Evolutionary conservation across 148 eudicot genomes (phyloP).

Genomic region (Linanthus parryae): DNA sequence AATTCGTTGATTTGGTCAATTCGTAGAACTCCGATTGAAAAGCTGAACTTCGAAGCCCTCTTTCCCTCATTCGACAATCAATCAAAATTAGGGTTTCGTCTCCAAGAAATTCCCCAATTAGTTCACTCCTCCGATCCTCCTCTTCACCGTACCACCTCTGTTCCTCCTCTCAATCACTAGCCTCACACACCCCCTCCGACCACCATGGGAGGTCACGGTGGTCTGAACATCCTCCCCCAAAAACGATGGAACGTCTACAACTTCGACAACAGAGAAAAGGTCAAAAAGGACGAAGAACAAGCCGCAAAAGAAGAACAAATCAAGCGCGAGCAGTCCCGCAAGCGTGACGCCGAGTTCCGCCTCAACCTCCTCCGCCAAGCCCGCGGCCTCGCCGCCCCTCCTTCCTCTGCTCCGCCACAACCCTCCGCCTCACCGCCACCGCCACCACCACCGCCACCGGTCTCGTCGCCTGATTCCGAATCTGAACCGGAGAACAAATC

Average conservation of each 20-base stretch:
- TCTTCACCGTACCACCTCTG: too few relatives aligned
- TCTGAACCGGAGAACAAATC: conserved; percentile 22
- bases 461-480: conserved; percentile 18
- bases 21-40: too few relatives aligned
- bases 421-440: not conserved
- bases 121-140: too few relatives aligned
- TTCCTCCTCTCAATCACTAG: too few relatives aligned
- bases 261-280: conserved; percentile 91
- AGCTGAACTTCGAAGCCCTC: too few relatives aligned
- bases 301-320: conserved; percentile 86
- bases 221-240: conserved; percentile 90
- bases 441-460: conserved; percentile 1
- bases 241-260: conserved; percentile 97
- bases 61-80: too few relatives aligned
- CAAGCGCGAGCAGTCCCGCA: conserved; percentile 65
- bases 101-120: too few relatives aligned
- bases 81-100: too few relatives aligned
- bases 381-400: conserved; percentile 42
- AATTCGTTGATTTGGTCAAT: too few relatives aligned
- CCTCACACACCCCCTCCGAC: too few relatives aligned
- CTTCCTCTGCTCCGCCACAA: conserved; percentile 11
- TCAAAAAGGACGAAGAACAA: conserved; percentile 64
- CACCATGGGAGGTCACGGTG: conserved; percentile 96
- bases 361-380: conserved; percentile 71
- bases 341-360: conserved; percentile 59